These are phyloP conservation scores for Mortierella sp. DNA, from an alignment of 371 early-diverging fungal genomes.

Conservation along the genomic window DNA sequence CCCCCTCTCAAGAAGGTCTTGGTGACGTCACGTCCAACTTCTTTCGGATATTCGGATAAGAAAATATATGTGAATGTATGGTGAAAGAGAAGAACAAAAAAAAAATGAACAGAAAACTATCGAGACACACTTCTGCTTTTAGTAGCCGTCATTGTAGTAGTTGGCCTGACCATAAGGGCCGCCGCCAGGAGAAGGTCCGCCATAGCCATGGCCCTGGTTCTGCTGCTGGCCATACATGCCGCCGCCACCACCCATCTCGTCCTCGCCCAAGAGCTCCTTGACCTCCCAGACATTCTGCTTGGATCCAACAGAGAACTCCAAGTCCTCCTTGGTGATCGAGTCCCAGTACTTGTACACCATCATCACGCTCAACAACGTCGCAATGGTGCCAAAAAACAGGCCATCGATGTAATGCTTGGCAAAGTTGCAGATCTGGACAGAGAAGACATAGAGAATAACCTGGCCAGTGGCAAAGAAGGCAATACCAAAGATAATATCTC, in stretches of 20 bases:
- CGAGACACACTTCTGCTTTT: not conserved
- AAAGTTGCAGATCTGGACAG: conserved; percentile 83
- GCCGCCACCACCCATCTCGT: conserved; percentile 48
- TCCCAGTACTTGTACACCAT: conserved; percentile 99
- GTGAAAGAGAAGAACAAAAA: not conserved
- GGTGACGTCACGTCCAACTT: too few species aligned
- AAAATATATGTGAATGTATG: not conserved
- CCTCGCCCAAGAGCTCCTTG: conserved; percentile 82
- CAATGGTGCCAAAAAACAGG: conserved; percentile 94
- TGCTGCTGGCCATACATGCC: conserved; percentile 42
- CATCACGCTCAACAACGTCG: conserved; percentile 96
- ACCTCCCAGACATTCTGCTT: conserved; percentile 96
- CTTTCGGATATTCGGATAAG: too few species aligned
- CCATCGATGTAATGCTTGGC: conserved; percentile 98
- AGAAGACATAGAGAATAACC: conserved; percentile 85
- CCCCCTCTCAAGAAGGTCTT: too few species aligned
- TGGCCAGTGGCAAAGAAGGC: conserved; percentile 91
- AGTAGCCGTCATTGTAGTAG: conserved; percentile 43
- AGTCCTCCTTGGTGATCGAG: conserved; percentile 97
- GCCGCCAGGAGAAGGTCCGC: conserved; percentile 17
- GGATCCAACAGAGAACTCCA: conserved; percentile 95
- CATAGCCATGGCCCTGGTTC: conserved; percentile 20
- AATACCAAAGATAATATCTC: conserved; percentile 92
- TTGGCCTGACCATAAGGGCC: conserved; percentile 53
- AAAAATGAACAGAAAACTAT: not conserved